Evolutionary conservation across 1,139 yeast genomes (phyloP).

Genomic region (Suzukiozyma palmioleophila): DNA sequence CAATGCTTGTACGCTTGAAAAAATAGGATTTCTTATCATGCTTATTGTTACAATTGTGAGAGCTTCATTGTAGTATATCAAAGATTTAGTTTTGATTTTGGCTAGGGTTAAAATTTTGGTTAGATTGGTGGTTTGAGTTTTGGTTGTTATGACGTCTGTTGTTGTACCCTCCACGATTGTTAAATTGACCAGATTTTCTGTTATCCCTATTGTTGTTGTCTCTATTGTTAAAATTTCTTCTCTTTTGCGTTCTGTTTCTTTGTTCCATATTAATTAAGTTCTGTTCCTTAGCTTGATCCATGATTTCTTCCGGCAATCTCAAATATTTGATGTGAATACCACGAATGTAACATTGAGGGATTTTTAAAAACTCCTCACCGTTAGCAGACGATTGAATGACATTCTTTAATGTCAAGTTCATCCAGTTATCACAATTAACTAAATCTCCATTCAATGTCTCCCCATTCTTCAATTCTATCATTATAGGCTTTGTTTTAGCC

Average conservation of each 20-base stretch:
- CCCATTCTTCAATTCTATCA: slow-evolving; percentile 90
- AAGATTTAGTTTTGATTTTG: background rate
- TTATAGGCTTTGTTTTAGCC: slow-evolving; percentile 83
- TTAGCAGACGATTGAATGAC: slow-evolving; percentile 71
- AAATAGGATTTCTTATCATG: too few relatives aligned
- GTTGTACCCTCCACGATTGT: slow-evolving; percentile 5
- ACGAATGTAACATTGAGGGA: slow-evolving; percentile 77
- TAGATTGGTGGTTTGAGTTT: background rate
- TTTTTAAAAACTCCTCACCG: slow-evolving; percentile 63
- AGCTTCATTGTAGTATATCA: too few relatives aligned
- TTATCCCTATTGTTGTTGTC: slow-evolving; percentile 10
- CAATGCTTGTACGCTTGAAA: too few relatives aligned
- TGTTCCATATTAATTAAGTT: slow-evolving; percentile 53
- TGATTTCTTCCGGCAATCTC: slow-evolving; percentile 51
- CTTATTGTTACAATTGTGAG: too few relatives aligned
- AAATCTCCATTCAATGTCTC: slow-evolving; percentile 85
- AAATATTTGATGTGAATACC: slow-evolving; percentile 66
- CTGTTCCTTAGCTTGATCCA: slow-evolving; percentile 78
- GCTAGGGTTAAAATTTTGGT: slow-evolving; percentile 4
- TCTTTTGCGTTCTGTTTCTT: slow-evolving; percentile 44
- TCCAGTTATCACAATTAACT: slow-evolving; percentile 89
- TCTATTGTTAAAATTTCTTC: slow-evolving; percentile 24
- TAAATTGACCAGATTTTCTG: slow-evolving; percentile 6
- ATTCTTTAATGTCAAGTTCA: slow-evolving; percentile 82
- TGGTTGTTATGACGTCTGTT: slow-evolving; percentile 4